Base-by-base conservation (phyloP, 345 rosid genomes). In the Pseudoturritis turrita region DNA sequence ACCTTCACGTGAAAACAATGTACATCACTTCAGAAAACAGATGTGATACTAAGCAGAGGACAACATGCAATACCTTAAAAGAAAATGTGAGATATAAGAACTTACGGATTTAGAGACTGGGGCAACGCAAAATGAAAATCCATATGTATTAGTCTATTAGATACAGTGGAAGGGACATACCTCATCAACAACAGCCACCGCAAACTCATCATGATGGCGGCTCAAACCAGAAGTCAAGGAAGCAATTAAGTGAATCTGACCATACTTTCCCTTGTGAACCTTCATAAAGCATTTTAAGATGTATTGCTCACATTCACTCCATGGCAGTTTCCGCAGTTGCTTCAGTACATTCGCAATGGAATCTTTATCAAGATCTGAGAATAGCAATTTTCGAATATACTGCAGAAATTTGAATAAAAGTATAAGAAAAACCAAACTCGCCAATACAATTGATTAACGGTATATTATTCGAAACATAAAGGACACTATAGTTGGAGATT, bases 151-250 rank as follows among this genome's bases (percentile, higher is more conserved):
- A 55, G 54, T 68, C 62, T 29, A 52, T 44, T 55, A 45, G 19
- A 51, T 49, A 33, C 28, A 46, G 63, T 35, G 74, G 62, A 61
- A 65, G 62, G 60, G 53, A 47, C 86, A 66, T 73, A 96, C 99
- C 99, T 96, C 99, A 72, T 96, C 99, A 76, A 92, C 98, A 78
- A 96, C 95, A 61, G 96, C 96, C 49, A 96, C 97, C 1, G 97
- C 88, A 85, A 96, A 92, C 77, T 90, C 96, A 83, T 92, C 99
- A 83, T 92, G 99, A 85, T 96, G 85, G 73, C 95, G 92, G 74
- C 97, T 92, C 83, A 96, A 87, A 79, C 97, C 95, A 81, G 97
- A 87, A 74, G 98, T 96, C 72, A 96, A 91, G 66, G 98, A 92
- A 73, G 98, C 99, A 85, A 92, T 79, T 84, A 96, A 81, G 77